Evolutionary conservation across 2,329 filamentous ascomycete species (phyloP).

Genomic region (Microcyclospora tardicrescens): DNA sequence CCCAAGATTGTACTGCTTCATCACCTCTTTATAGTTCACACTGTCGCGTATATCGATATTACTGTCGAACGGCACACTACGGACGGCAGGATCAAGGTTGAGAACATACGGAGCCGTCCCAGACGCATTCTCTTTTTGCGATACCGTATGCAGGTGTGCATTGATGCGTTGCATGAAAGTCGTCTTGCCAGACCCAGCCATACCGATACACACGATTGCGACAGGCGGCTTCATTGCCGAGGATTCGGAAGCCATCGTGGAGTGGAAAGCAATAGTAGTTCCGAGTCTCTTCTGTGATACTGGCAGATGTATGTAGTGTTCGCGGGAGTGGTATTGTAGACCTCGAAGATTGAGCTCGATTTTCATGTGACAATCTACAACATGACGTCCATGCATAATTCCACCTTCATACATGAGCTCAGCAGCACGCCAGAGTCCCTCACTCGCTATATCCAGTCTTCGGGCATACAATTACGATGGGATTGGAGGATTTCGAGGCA

Average conservation of each 20-base stretch:
- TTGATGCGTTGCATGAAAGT: constrained; percentile 99
- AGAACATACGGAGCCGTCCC: constrained; percentile 81
- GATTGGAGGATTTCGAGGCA: constrained; percentile 64
- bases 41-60: constrained; percentile 99
- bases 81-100: constrained; percentile 91
- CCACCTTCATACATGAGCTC: neutral
- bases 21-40: constrained; percentile 98
- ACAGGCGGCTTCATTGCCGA: constrained; percentile 42
- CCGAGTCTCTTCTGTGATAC: neutral
- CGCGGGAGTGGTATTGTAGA: neutral
- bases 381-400: neutral
- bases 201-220: constrained; percentile 86
- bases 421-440: no score
- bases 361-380: no score
- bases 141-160: constrained; percentile 62
- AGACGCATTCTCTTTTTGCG: constrained; percentile 28
- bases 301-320: neutral
- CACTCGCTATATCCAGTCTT: neutral
- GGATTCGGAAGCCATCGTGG: constrained; percentile 5
- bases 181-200: constrained; percentile 98
- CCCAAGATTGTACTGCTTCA: constrained; percentile 97
- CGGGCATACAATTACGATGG: constrained; percentile 30
- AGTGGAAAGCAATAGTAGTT: constrained; percentile 9
- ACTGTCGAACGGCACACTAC: constrained; percentile 83
- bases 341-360: neutral